These are phyloP conservation scores for Coprinellus micaceus DNA, from an alignment of 768 basidiomycete genomes.

Conservation along the genomic window DNA sequence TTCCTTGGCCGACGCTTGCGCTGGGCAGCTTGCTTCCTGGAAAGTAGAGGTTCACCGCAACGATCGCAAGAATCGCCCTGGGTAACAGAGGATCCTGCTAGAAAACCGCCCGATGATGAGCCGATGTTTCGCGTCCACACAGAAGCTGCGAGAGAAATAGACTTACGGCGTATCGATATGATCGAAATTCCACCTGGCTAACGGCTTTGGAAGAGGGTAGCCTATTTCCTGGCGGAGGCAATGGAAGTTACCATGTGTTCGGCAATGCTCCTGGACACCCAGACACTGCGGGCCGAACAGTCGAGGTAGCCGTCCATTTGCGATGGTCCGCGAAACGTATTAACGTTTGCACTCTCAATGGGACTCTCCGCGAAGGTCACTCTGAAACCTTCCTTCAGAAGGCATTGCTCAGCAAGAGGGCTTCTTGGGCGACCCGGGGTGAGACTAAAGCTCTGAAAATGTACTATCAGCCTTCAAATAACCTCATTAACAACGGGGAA, in stretches of 20 bases:
- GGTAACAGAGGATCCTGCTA: background rate
- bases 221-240: background rate
- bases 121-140: background rate
- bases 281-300: background rate
- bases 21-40: background rate
- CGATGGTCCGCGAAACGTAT: background rate
- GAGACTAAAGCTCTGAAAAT: background rate
- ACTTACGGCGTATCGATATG: slow-evolving; percentile 4
- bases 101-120: background rate
- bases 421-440: background rate
- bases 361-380: background rate
- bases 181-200: background rate
- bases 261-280: background rate
- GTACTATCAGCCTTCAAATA: background rate
- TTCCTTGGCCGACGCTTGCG: background rate
- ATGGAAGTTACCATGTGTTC: background rate
- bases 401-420: background rate
- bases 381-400: background rate
- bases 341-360: background rate
- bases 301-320: background rate
- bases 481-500: background rate
- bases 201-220: background rate
- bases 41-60: no score
- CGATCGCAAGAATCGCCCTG: background rate
- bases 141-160: slow-evolving; percentile 2